phyloP scores from a whole-genome alignment of 495 filamentous ascomycete species.

The Penicillium mononematosum region DNA sequence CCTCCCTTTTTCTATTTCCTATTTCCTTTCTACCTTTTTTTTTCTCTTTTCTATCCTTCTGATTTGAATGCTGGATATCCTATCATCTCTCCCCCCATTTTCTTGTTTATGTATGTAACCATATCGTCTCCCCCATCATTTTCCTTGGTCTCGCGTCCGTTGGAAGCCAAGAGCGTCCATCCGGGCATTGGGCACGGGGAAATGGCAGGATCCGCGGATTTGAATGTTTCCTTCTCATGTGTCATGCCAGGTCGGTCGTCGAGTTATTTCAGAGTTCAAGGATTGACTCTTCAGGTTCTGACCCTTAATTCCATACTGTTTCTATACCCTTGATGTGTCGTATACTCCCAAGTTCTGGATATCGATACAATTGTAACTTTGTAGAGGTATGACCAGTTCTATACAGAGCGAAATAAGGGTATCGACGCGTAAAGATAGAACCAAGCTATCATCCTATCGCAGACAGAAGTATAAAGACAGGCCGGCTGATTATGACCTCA shows the following conservation, averaged over 20 bases:
- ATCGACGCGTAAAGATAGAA: neutral
- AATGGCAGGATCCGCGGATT: conserved; percentile 37
- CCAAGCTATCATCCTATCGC: neutral
- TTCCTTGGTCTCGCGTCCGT: conserved; percentile 35
- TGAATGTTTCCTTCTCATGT: conserved; percentile 47
- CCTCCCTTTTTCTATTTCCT: conserved; percentile 19
- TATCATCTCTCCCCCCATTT: conserved; percentile 33
- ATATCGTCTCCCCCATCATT: conserved; percentile 34
- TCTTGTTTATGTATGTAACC: conserved; percentile 42
- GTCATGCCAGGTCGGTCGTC: conserved; percentile 45
- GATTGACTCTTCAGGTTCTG: conserved; percentile 34
- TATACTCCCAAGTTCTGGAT: neutral
- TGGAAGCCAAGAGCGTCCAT: conserved; percentile 29
- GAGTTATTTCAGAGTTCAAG: conserved; percentile 39
- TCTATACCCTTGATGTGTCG: neutral
- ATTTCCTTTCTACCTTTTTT: conserved; percentile 16
- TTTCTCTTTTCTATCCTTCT: conserved; percentile 21
- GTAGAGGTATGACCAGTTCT: neutral
- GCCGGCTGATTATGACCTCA: conserved; percentile 32
- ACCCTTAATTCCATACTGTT: conserved; percentile 17
- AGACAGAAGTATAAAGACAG: neutral
- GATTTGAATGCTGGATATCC: conserved; percentile 47
- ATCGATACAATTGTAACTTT: neutral
- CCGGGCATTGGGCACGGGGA: conserved; percentile 32
- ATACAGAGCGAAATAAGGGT: neutral